Percentiles rank a stretch among this genome's conserved stretches.
Evolutionary conservation across 768 basidiomycete genomes (phyloP).

Genomic region (Galerina sulciceps): DNA sequence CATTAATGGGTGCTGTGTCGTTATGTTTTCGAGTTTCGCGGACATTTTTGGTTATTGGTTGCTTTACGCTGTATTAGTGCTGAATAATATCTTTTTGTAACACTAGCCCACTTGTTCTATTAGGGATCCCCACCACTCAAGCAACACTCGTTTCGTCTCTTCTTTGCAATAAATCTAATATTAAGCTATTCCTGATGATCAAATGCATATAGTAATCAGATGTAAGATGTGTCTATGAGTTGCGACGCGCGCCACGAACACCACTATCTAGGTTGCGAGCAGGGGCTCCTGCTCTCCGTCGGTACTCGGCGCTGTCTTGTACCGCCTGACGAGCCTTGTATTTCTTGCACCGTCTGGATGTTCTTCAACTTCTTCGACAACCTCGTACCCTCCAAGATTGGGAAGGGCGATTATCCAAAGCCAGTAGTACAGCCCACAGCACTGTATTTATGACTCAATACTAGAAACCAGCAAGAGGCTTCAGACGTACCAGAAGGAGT

Average conservation of each 20-base stretch:
- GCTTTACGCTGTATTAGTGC: not conserved
- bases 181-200: no score
- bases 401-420: conserved; percentile 51
- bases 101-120: conserved; percentile 1
- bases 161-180: not conserved
- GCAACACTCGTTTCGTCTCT: not conserved
- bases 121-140: conserved; percentile 4
- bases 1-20: not conserved
- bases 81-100: conserved; percentile 6
- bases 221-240: not conserved
- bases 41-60: not conserved
- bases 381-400: conserved; percentile 45
- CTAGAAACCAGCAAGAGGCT: not conserved
- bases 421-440: conserved; percentile 38
- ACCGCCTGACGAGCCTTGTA: conserved; percentile 36
- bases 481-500: conserved; percentile 27
- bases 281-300: conserved; percentile 13
- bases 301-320: conserved; percentile 16
- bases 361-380: conserved; percentile 51
- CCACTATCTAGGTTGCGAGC: not conserved
- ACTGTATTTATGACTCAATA: conserved; percentile 17
- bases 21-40: not conserved
- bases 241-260: not conserved
- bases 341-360: conserved; percentile 38
- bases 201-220: no score